These are phyloP conservation scores for Cladosporium sp. DNA, from an alignment of 2,329 filamentous ascomycete genomes.

Conservation along the genomic window DNA sequence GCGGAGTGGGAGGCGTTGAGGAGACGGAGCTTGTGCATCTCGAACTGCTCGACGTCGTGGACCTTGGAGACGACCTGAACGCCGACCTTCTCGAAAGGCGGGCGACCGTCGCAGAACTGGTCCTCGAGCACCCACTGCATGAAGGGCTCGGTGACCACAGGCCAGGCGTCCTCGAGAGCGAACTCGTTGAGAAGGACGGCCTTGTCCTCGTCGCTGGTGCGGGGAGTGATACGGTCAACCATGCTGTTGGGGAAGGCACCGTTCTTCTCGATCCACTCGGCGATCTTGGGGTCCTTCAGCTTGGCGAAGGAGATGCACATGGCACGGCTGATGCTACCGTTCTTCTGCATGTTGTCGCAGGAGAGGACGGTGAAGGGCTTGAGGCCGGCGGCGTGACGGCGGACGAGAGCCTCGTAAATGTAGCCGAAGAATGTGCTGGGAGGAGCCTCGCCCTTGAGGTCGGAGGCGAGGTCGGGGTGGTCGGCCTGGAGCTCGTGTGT, in stretches of 20 bases:
- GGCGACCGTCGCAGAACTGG: slow-evolving; percentile 54
- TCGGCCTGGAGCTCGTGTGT: slow-evolving; percentile 55
- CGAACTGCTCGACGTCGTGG: slow-evolving; percentile 57
- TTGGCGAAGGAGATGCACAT: slow-evolving; percentile 57
- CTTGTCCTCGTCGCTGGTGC: slow-evolving; percentile 52
- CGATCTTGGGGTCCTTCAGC: slow-evolving; percentile 50
- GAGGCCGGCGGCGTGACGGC: slow-evolving; percentile 50
- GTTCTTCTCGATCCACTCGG: slow-evolving; percentile 52
- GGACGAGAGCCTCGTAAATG: slow-evolving; percentile 54
- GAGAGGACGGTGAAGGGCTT: slow-evolving; percentile 59
- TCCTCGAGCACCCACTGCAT: slow-evolving; percentile 61
- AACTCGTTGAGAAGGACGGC: slow-evolving; percentile 48
- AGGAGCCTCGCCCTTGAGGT: slow-evolving; percentile 48
- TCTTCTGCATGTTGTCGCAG: slow-evolving; percentile 62
- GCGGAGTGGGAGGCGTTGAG: slow-evolving; percentile 58
- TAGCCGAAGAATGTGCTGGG: slow-evolving; percentile 56
- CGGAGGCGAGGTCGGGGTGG: slow-evolving; percentile 54
- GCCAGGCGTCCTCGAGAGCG: slow-evolving; percentile 55
- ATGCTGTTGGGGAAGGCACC: slow-evolving; percentile 58
- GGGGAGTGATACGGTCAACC: slow-evolving; percentile 59
- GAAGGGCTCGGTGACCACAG: slow-evolving; percentile 59
- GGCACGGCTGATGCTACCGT: slow-evolving; percentile 55
- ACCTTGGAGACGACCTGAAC: slow-evolving; percentile 56
- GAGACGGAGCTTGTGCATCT: slow-evolving; percentile 60
- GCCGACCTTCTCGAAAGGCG: slow-evolving; percentile 56